A percentile compares a stretch with the other conserved stretches of the same genome.
These are phyloP conservation scores for Apiotrichum domesticum DNA, from an alignment of 1,284 basidiomycete genomes.

Conservation along the genomic window DNA sequence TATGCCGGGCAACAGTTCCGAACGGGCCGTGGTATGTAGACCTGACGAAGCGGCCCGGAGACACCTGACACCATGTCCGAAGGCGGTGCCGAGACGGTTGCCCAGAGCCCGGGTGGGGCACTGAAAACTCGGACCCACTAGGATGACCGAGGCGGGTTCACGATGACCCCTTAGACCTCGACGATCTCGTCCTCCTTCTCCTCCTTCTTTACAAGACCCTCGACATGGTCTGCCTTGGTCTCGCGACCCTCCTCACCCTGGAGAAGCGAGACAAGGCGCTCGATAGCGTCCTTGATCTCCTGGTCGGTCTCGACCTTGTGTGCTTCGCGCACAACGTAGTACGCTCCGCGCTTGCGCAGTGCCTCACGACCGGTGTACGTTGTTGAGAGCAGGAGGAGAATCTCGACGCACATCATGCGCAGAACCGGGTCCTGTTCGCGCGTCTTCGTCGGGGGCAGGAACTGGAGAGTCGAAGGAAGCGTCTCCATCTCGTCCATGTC, in stretches of 20 bases:
- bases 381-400: conserved; percentile 79
- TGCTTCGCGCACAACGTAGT: conserved; percentile 73
- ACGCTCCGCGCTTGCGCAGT: conserved; percentile 73
- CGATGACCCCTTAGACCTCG: conserved; percentile 19
- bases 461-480: conserved; percentile 76
- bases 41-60: too few relatives aligned
- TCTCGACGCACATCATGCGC: conserved; percentile 80
- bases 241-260: conserved; percentile 63
- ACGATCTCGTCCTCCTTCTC: conserved; percentile 32
- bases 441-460: conserved; percentile 76
- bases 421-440: conserved; percentile 75
- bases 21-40: too few relatives aligned
- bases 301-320: conserved; percentile 77
- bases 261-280: conserved; percentile 65
- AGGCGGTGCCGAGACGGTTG: too few relatives aligned
- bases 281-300: conserved; percentile 61
- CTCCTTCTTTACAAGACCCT: conserved; percentile 51
- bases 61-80: too few relatives aligned
- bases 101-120: too few relatives aligned
- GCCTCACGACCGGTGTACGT: conserved; percentile 80
- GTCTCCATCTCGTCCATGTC: conserved; percentile 88
- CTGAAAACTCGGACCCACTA: too few relatives aligned
- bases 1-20: too few relatives aligned
- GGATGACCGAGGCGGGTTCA: too few relatives aligned
- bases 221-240: conserved; percentile 49